These are phyloP conservation scores for Colletotrichum cereale DNA, from an alignment of 2,329 filamentous ascomycete genomes.

Conservation along the genomic window DNA sequence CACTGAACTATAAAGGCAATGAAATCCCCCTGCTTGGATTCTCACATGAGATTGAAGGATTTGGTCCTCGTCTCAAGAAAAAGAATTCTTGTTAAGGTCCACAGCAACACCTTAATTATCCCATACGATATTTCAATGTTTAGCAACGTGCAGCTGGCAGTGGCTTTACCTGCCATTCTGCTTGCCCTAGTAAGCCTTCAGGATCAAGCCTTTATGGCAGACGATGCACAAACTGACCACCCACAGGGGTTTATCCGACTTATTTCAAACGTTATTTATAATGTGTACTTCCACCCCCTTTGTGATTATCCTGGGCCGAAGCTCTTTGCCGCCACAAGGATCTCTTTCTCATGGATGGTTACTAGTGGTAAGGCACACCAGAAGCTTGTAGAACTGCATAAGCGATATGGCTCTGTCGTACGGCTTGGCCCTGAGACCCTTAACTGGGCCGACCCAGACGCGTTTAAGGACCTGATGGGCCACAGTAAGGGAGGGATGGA, in stretches of 20 bases:
- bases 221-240: background rate
- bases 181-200: conserved; percentile 6
- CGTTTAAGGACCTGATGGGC: conserved; percentile 58
- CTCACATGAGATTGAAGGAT: too few relatives aligned
- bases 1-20: too few relatives aligned
- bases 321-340: conserved; percentile 11
- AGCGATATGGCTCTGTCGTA: conserved; percentile 50
- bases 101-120: conserved; percentile 18
- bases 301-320: conserved; percentile 48
- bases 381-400: conserved; percentile 37
- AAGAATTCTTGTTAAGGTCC: too few relatives aligned
- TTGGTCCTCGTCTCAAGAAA: too few relatives aligned
- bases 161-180: conserved; percentile 19
- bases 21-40: too few relatives aligned
- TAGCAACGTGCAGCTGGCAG: conserved; percentile 22
- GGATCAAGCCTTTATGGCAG: background rate
- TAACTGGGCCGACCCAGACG: conserved; percentile 51
- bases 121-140: conserved; percentile 20
- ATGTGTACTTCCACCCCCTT: conserved; percentile 52
- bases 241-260: conserved; percentile 16
- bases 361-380: conserved; percentile 17
- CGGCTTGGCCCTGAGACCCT: conserved; percentile 55
- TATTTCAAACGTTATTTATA: conserved; percentile 43
- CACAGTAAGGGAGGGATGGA: conserved; percentile 18
- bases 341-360: conserved; percentile 14